Percentiles rank a stretch among this genome's conserved stretches.
Evolutionary conservation across 768 basidiomycete species (phyloP).

Genomic region (Trametes sanguinea): DNA sequence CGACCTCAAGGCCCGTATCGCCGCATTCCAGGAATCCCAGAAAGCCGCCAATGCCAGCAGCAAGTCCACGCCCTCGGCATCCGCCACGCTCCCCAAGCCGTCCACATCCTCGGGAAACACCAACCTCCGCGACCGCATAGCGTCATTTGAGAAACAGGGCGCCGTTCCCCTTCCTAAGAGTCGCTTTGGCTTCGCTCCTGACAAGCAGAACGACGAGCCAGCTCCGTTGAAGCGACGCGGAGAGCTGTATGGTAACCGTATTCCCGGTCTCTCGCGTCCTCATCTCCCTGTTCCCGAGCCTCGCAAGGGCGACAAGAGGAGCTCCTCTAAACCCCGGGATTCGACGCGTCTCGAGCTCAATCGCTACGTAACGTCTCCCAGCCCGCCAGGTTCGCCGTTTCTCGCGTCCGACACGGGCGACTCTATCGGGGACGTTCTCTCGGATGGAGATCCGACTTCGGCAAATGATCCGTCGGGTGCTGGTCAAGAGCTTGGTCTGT

Average conservation of each 20-base stretch:
- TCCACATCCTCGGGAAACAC: constrained; percentile 10
- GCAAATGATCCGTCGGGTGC: not conserved
- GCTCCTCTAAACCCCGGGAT: constrained; percentile 9
- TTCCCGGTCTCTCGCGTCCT: constrained; percentile 41
- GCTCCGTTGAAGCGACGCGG: constrained; percentile 52
- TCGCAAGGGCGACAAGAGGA: constrained; percentile 9
- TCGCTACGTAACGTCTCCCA: constrained; percentile 20
- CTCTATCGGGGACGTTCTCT: constrained; percentile 9
- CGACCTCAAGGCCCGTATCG: constrained; percentile 82
- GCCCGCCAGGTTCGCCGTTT: constrained; percentile 23
- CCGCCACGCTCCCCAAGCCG: constrained; percentile 15
- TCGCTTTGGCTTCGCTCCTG: constrained; percentile 69
- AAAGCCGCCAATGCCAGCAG: constrained; percentile 21
- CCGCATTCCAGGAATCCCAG: constrained; percentile 70
- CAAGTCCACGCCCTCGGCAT: constrained; percentile 26
- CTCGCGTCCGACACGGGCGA: constrained; percentile 16
- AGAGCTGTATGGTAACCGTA: constrained; percentile 76
- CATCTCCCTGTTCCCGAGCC: constrained; percentile 22
- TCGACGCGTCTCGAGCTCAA: constrained; percentile 25
- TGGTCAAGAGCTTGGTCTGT: not conserved
- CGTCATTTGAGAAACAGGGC: constrained; percentile 78
- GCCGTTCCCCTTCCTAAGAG: constrained; percentile 75
- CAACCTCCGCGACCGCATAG: constrained; percentile 66
- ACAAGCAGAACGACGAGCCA: constrained; percentile 52
- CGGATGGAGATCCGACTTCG: constrained; percentile 8